Base-by-base conservation (phyloP, 208 protist species). In the Angomonas ambiguus region DNA sequence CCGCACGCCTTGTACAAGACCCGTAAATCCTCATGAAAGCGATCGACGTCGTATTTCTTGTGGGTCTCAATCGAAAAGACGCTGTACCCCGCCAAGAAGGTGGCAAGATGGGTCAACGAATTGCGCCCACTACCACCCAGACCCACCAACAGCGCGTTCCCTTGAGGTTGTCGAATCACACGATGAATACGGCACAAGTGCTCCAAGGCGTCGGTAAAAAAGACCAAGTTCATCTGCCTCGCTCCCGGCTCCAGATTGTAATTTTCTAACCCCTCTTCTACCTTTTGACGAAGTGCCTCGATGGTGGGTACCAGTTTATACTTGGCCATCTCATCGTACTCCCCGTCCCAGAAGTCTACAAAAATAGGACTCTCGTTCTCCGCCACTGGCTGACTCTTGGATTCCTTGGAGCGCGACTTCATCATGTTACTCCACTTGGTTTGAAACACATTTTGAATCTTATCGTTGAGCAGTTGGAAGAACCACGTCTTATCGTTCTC, bases 161-260 rank as follows among this genome's bases (percentile, higher is more conserved):
- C 98, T 22, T 90, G 86, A n/a, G 97, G 97, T 76, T 97, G 89
- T 10, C 90, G 88, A 58, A 99, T 89, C 58, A 99, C 96, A 61
- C 98, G 86, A 64, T 95, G 84, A 66, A 99, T 98, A 41, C 97
- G 89, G 72, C 92, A 98, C 0, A 99, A 62, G 72, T 99, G 98
- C 65, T 97, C 85, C 22, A 99, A 89, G 0, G 98, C 98, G 71
- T 99, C 98, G 10, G 90, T 85, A 80, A 99, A 99, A 58, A 99
- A 94, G 53, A 99, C 98, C 13, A 99, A 86, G 62, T 98, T 91
- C 91, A 99, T 96, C 57, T 82, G 79, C 2, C 82, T 77, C 38
- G 85, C 72, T 16, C 96, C 96, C 6, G 92, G 90, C 76, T 97
- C 94, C 25, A 80, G 65, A 84, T 98, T 97, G 80, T 93, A 97